Percentiles rank a stretch among this genome's conserved stretches.
Evolutionary conservation across 2,329 filamentous ascomycete genomes (phyloP).

Genomic region (Aspergillus fischeri): DNA sequence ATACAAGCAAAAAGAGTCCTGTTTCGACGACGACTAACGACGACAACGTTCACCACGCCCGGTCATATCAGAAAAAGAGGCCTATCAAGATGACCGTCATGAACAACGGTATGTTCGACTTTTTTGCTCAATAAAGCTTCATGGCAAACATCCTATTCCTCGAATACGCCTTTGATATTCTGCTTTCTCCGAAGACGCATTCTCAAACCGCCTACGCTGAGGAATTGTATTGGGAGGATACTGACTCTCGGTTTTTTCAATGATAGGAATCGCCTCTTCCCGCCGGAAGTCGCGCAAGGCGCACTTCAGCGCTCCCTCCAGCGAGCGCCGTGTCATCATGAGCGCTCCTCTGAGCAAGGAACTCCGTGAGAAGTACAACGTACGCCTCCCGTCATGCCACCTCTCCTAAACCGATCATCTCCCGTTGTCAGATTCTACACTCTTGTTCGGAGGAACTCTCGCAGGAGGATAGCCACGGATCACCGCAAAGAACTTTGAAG

Average conservation of each 20-base stretch:
- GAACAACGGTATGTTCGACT: conserved; percentile 25
- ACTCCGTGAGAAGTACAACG: conserved; percentile 98
- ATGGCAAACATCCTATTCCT: not conserved
- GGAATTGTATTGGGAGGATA: not conserved
- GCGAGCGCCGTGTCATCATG: conserved; percentile 94
- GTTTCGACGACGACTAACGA: conserved; percentile 15
- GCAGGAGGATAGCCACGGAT: not conserved
- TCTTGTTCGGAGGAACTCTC: not conserved
- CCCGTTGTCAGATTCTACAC: not conserved
- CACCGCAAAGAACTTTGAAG: not conserved
- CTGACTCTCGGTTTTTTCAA: not conserved
- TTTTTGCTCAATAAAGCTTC: not conserved
- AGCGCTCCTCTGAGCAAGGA: conserved; percentile 94
- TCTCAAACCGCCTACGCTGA: not conserved
- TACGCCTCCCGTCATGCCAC: conserved; percentile 48
- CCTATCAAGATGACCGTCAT: conserved; percentile 30
- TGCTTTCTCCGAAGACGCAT: not conserved
- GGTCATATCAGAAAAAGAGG: conserved; percentile 17
- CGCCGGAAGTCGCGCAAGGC: conserved; percentile 98
- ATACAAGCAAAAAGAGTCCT: conserved; percentile 5
- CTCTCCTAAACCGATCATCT: conserved; percentile 2
- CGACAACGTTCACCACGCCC: conserved; percentile 19
- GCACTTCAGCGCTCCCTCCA: conserved; percentile 94
- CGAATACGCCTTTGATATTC: not conserved
- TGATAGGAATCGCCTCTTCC: conserved; percentile 58